Base-by-base conservation (phyloP, 164 flowering plant species). In the Dillenia suffruticosa region DNA sequence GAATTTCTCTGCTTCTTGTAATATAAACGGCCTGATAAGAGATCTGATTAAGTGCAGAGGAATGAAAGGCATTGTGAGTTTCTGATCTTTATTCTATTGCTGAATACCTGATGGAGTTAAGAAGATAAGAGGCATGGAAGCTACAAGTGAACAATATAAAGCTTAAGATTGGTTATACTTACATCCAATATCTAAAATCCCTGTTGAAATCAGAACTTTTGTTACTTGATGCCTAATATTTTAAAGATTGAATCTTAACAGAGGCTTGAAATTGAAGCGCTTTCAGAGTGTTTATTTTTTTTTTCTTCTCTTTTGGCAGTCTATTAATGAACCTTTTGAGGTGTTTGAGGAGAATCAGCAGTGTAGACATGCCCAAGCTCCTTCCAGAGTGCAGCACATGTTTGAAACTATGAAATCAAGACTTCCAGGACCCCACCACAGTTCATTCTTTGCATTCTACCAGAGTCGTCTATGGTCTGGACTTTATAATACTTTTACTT, bases 1-100 rank as follows among this genome's bases (percentile, higher is more conserved):
- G 8, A 91, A 89, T 60, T 95, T 95, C 68, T 88, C 96, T 17
- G 96, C 94, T 0, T 85, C 92, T 2, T 89, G 97, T 75, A 85
- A 95, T 62, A 49, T 70, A 0, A 70, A 69, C 0, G 54, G 63
- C 9, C 88, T 95, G 48, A 48, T 68, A 8, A 60, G 66, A 9
- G 84, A 84, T 66, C 66, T 92, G 5, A 66, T 58, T 0, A 86
- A 69, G 73, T 72, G 82, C 64, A 96, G 78, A 8, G 68, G 73
- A 6, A 68, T 69, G 77, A 94, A 91, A 61, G 99, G 97, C 57
- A 81, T 92, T 65, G 98, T 92, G 69, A 71, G 95, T 76, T 64
- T 26, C 14, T 32, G 5, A 16, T 22, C 49, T 58, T 0, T 46
- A 8, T 15, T 12, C 14, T 46, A 5, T 59, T 8, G 24, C 12